Percentiles rank a stretch among this genome's conserved stretches.
These are phyloP conservation scores for Trametes gibbosa DNA, from an alignment of 768 basidiomycete genomes.

Conservation along the genomic window DNA sequence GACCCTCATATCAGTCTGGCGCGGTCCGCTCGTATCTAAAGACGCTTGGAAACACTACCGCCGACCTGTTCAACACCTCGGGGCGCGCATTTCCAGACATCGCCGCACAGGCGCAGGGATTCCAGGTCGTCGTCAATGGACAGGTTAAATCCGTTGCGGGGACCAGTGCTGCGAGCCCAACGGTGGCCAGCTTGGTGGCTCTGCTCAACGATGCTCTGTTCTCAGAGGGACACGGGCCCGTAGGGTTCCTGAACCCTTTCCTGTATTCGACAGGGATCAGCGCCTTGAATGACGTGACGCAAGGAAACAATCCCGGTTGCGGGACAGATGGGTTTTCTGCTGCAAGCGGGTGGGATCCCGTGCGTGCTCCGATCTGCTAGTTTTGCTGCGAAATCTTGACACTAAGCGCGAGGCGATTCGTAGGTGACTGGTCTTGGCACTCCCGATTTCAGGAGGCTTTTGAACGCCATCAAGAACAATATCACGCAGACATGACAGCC, in stretches of 20 bases:
- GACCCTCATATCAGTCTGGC: slow-evolving; percentile 35
- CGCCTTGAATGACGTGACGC: slow-evolving; percentile 35
- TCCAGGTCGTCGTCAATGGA: slow-evolving; percentile 25
- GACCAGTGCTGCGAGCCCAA: slow-evolving; percentile 33
- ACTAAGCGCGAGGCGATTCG: not conserved
- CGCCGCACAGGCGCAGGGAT: slow-evolving; percentile 35
- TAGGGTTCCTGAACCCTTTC: slow-evolving; percentile 39
- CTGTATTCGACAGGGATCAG: slow-evolving; percentile 26
- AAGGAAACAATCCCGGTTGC: slow-evolving; percentile 28
- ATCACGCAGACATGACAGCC: not conserved
- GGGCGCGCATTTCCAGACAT: slow-evolving; percentile 50
- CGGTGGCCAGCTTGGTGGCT: slow-evolving; percentile 32
- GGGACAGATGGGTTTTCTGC: slow-evolving; percentile 33
- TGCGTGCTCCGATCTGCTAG: slow-evolving; percentile 9
- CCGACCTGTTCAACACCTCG: slow-evolving; percentile 30
- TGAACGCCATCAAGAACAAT: not conserved
- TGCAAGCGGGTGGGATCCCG: slow-evolving; percentile 31
- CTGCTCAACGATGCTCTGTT: slow-evolving; percentile 34
- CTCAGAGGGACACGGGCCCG: slow-evolving; percentile 24
- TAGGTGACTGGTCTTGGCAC: slow-evolving; percentile 62
- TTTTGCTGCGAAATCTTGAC: not conserved
- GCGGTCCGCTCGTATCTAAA: slow-evolving; percentile 37
- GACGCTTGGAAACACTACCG: slow-evolving; percentile 27
- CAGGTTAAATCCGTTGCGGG: slow-evolving; percentile 27
- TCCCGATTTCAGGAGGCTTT: slow-evolving; percentile 45